Percentiles rank a stretch among this genome's conserved stretches.
Conservation (phyloP, 176 grass and related monocot species). For the Avena eriantha region DNA sequence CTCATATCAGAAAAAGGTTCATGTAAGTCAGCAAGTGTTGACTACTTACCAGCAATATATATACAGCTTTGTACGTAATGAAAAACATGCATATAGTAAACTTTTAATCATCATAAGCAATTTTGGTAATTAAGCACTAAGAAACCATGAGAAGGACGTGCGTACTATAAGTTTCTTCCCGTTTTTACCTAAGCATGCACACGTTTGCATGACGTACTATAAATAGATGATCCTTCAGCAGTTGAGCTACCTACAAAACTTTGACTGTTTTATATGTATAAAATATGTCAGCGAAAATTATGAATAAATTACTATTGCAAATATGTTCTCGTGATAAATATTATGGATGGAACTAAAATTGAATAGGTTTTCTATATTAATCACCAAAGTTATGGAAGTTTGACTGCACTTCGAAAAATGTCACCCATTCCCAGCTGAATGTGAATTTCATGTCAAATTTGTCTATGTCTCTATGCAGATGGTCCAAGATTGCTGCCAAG, state of each 20-base stretch:
- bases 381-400: neutral
- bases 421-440: neutral
- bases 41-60: neutral
- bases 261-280: neutral
- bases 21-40: neutral
- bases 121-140: neutral
- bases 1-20: neutral
- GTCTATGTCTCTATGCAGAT: slow-evolving; percentile 45
- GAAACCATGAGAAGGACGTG: neutral
- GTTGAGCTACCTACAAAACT: neutral
- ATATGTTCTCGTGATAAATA: neutral
- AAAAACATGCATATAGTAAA: neutral
- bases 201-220: neutral
- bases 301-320: neutral
- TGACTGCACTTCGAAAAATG: neutral
- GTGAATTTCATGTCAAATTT: neutral
- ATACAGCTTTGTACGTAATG: neutral
- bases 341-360: neutral
- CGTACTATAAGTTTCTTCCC: neutral
- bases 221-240: neutral
- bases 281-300: neutral
- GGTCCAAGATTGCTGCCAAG: slow-evolving; percentile 93
- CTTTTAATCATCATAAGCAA: neutral
- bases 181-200: neutral
- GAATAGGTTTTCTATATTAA: neutral